Conservation (phyloP, 176 grass and related monocot species). For the Oryza meyeriana region DNA sequence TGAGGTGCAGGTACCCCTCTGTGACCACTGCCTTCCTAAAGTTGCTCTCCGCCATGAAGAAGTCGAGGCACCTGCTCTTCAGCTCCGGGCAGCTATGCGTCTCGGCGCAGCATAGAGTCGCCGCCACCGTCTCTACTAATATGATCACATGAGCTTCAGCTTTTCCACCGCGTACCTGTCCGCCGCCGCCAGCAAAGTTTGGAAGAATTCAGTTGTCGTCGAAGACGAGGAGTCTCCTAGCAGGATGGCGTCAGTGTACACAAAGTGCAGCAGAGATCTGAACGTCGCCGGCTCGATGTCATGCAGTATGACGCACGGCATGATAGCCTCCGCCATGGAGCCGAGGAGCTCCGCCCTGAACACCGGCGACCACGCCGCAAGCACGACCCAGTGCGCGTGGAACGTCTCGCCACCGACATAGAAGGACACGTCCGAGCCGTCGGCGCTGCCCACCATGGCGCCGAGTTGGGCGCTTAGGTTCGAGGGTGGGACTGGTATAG, state of each 20-base stretch:
- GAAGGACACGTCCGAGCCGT: not conserved
- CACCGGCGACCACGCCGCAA: conserved; percentile 27
- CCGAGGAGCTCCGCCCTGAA: conserved; percentile 28
- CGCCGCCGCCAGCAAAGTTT: conserved; percentile 11
- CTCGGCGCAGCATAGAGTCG: conserved; percentile 27
- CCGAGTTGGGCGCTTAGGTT: too few relatives aligned
- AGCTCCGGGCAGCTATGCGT: conserved; percentile 22
- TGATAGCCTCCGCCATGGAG: not conserved
- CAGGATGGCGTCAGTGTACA: conserved; percentile 39
- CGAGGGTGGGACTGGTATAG: too few relatives aligned
- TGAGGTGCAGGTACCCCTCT: not conserved
- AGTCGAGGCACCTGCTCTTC: conserved; percentile 33
- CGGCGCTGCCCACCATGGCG: not conserved
- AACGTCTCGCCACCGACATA: not conserved
- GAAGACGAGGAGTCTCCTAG: not conserved
- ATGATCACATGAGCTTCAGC: conserved; percentile 38
- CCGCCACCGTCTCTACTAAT: conserved; percentile 22
- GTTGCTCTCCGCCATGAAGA: conserved; percentile 33
- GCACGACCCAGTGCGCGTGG: not conserved
- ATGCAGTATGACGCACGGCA: not conserved
- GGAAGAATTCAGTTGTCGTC: not conserved
- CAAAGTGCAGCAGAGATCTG: conserved; percentile 33
- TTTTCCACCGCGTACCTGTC: conserved; percentile 34
- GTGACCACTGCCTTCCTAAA: conserved; percentile 29
- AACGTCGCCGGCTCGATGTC: conserved; percentile 18